Base-by-base conservation (phyloP, 1,284 basidiomycete species). In the Puccinia novopanici region DNA sequence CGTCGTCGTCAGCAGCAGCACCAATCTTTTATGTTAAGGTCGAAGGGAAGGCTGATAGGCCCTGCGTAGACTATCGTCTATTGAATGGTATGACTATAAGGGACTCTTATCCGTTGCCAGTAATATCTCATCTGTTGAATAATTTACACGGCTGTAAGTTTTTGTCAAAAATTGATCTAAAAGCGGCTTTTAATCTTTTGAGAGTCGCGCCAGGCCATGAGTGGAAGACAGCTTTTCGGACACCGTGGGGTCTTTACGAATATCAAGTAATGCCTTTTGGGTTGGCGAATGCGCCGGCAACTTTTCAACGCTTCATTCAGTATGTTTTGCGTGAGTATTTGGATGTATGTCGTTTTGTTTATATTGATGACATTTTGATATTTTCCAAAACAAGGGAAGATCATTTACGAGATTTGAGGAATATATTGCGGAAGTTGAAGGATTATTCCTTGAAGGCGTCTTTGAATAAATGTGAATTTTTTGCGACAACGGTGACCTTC, bases 311-410 rank as follows among this genome's bases (percentile, higher is more conserved):
- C n/a, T 82, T 85, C 34, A 77, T 77, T 40, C 75, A 77, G 45
- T 42, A 63, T 34, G 74, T 81, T 22, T 83, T 87, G 55, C 48
- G 81, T 0, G 83, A 85, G 72, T 67, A 84, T n/a, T 72, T 86
- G 0, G 84, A 86, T 77, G 42, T 79, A 78, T n/a, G n/a, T n/a
- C n/a, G n/a, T n/a, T n/a, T n/a, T n/a, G n/a, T n/a, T n/a, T n/a
- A n/a, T n/a, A n/a, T 88, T n/a, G 82, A 84, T 85, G 73, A 87
- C 82, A 84, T 87, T 72, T 82, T 86, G 27, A 83, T 88, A 10
- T 86, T 84, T 57, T 88, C 88, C 3, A 84, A 87, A 0, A 87
- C 86, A 13, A 85, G 85, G 40, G 87, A 88, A 10, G 15, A 75
- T 13, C 73, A 75, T 70, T 12, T 82, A 59, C 22, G 12, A 40